phyloP scores from a whole-genome alignment of 2,329 filamentous ascomycete species.

The Aspergillus neoniger region DNA sequence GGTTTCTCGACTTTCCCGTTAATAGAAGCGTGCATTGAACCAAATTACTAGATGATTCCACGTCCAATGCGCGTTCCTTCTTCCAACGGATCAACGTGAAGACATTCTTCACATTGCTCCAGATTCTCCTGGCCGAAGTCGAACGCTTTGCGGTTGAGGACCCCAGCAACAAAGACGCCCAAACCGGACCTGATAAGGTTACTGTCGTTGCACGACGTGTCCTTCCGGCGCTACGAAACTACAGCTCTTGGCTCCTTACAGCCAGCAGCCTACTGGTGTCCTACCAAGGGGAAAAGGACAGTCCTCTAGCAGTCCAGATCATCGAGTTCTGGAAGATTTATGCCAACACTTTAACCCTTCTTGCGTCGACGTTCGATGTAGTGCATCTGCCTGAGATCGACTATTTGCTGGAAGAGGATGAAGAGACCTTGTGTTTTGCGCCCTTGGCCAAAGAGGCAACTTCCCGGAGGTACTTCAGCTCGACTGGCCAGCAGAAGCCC shows the following conservation, averaged over 20 bases:
- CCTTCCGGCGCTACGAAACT: constrained; percentile 65
- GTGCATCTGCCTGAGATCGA: constrained; percentile 56
- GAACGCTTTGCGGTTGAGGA: constrained; percentile 58
- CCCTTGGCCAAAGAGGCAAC: constrained; percentile 58
- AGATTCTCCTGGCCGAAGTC: constrained; percentile 70
- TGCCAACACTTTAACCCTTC: constrained; percentile 60
- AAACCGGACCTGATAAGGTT: constrained; percentile 50
- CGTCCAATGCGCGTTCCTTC: constrained; percentile 54
- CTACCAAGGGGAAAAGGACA: constrained; percentile 53
- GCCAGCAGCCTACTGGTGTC: constrained; percentile 57
- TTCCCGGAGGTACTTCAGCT: constrained; percentile 54
- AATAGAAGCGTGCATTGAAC: constrained; percentile 18
- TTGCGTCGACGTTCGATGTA: constrained; percentile 62
- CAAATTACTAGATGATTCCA: constrained; percentile 49
- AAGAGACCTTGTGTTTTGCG: constrained; percentile 65
- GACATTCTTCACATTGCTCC: constrained; percentile 71
- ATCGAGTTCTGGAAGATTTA: constrained; percentile 67
- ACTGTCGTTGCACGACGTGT: constrained; percentile 62
- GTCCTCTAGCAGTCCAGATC: constrained; percentile 58
- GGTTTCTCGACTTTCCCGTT: constrained; percentile 21
- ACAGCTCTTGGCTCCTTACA: constrained; percentile 67
- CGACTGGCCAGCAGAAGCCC: constrained; percentile 50
- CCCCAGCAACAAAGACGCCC: constrained; percentile 43
- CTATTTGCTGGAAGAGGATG: constrained; percentile 70
- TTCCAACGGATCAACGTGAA: constrained; percentile 76